These are phyloP conservation scores for Posidonia australis DNA, from an alignment of 106 monocot genomes.

Conservation along the genomic window DNA sequence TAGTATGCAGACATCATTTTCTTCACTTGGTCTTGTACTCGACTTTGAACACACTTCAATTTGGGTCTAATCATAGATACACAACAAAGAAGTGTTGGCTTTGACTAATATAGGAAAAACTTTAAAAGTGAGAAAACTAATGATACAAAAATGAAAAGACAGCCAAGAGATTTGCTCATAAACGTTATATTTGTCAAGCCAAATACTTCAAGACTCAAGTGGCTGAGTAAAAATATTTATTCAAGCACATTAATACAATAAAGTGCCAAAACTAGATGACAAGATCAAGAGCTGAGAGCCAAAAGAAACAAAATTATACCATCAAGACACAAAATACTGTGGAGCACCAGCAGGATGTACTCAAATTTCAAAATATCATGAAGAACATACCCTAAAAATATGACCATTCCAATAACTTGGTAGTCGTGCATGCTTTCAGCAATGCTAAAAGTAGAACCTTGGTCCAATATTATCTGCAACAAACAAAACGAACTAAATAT, in stretches of 20 bases:
- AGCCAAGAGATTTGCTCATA: too few relatives aligned
- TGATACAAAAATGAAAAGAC: too few relatives aligned
- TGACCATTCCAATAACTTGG: conserved; percentile 73
- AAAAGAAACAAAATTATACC: neutral
- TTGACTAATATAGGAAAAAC: neutral
- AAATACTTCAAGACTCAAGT: too few relatives aligned
- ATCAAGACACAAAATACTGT: neutral
- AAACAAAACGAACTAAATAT: conserved; percentile 2
- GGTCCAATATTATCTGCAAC: conserved; percentile 60
- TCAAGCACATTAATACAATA: too few relatives aligned
- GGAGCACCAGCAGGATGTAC: neutral
- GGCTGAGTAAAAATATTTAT: too few relatives aligned
- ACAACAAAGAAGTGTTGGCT: neutral
- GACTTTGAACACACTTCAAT: conserved; percentile 42
- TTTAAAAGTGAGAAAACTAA: neutral
- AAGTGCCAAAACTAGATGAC: too few relatives aligned
- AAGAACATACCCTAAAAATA: conserved; percentile 60
- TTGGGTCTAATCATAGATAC: conserved; percentile 40
- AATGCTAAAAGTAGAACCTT: conserved; percentile 33
- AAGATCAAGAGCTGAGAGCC: neutral
- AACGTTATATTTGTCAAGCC: too few relatives aligned
- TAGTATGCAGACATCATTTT: conserved; percentile 49
- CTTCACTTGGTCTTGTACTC: conserved; percentile 55
- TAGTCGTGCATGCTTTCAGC: conserved; percentile 72
- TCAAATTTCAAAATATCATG: neutral